A percentile compares a stretch with the other conserved stretches of the same genome.
Conservation (phyloP, 139 green algal species). For the Chlamydomonas schloesseri region DNA sequence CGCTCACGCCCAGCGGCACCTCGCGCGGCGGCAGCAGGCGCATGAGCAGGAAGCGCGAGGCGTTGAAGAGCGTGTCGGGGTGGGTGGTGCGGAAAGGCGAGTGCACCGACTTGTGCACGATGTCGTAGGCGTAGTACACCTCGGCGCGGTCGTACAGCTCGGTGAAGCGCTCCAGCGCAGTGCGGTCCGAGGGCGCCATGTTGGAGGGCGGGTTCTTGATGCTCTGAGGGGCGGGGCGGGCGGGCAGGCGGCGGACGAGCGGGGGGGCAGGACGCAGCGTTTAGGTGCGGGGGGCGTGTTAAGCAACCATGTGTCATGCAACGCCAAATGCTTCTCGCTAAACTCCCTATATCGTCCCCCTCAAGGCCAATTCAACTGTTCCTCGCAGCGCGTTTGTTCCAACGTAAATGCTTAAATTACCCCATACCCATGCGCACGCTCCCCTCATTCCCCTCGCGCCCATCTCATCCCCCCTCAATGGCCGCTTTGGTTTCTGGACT, state of each 20-base stretch:
- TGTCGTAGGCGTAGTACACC: conserved; percentile 84
- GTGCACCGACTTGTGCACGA: conserved; percentile 66
- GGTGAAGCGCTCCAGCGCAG: conserved; percentile 66
- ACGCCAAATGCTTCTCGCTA: no score
- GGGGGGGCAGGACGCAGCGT: not conserved
- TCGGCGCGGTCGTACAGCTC: conserved; percentile 73
- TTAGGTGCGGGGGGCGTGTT: no score
- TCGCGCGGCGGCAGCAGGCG: conserved; percentile 53
- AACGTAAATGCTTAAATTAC: no score
- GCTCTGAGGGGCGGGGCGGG: conserved; percentile 17
- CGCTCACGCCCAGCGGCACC: conserved; percentile 56
- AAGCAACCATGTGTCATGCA: no score
- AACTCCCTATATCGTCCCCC: no score
- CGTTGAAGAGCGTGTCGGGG: conserved; percentile 77
- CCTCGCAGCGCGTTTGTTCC: no score
- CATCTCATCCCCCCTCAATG: no score
- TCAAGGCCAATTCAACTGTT: no score
- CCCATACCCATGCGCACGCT: no score
- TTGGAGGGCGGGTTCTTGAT: conserved; percentile 54
- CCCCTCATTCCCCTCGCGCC: no score
- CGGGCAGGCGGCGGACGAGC: not conserved
- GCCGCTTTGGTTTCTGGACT: no score
- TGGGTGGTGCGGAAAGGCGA: conserved; percentile 72
- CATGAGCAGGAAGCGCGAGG: conserved; percentile 77
- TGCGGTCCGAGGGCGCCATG: conserved; percentile 52